Evolutionary conservation across 2,329 filamentous ascomycete species (phyloP).

Genomic region (Xylaria hypoxylon): DNA sequence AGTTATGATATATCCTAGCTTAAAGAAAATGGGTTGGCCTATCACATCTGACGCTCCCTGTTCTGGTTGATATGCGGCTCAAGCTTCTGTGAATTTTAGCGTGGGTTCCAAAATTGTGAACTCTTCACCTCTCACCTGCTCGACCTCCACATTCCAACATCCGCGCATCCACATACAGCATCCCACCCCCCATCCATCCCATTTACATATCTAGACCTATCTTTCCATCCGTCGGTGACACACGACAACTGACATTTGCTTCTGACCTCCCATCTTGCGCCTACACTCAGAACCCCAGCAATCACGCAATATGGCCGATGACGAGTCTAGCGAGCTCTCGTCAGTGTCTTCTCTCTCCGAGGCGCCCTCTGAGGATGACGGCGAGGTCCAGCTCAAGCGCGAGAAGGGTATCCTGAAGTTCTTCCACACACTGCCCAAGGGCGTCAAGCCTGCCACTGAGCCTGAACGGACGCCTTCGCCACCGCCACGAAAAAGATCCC

Average conservation of each 20-base stretch:
- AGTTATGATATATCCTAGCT: constrained; percentile 42
- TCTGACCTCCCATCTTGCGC: constrained; percentile 10
- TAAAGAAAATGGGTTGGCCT: constrained; percentile 46
- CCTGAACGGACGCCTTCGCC: constrained; percentile 70
- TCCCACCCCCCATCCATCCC: constrained; percentile 28
- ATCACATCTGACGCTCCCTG: constrained; percentile 47
- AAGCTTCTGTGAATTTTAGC: constrained; percentile 51
- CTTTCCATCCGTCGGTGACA: neutral
- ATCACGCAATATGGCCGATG: constrained; percentile 64
- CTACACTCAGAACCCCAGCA: neutral
- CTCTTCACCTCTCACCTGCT: constrained; percentile 43
- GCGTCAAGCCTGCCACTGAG: constrained; percentile 50
- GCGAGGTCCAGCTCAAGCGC: constrained; percentile 62
- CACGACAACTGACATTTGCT: neutral
- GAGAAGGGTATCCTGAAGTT: constrained; percentile 74
- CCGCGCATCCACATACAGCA: constrained; percentile 39
- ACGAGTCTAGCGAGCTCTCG: constrained; percentile 73
- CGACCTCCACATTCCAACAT: constrained; percentile 47
- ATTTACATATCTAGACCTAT: constrained; percentile 28
- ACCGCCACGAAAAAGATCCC: constrained; percentile 79
- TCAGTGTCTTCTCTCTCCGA: constrained; percentile 60
- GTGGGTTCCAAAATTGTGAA: constrained; percentile 49
- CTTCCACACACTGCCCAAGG: constrained; percentile 69
- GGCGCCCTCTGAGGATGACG: constrained; percentile 64
- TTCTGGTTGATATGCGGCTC: constrained; percentile 50